Percentiles rank a stretch among this genome's conserved stretches.
Evolutionary conservation across 2,329 filamentous ascomycete species (phyloP).

Genomic region (Aureobasidium sp.): DNA sequence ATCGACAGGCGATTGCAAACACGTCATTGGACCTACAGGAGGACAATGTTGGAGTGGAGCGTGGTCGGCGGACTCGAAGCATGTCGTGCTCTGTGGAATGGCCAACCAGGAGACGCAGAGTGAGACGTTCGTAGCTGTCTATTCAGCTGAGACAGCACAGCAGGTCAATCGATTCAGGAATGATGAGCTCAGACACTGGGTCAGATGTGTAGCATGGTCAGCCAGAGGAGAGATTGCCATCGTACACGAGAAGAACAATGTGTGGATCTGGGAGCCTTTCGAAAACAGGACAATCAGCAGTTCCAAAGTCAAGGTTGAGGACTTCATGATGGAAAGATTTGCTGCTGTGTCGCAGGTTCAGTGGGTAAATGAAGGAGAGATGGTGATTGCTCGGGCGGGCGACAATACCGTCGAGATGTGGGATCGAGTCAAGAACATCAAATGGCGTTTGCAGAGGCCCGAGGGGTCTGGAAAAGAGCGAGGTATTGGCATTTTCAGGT

Average conservation of each 20-base stretch:
- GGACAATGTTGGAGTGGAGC: background rate
- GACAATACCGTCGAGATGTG: background rate
- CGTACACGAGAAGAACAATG: background rate
- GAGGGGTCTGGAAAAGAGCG: background rate
- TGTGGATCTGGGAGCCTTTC: conserved; percentile 5
- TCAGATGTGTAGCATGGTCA: background rate
- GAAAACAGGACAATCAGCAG: background rate
- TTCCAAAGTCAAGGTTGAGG: background rate
- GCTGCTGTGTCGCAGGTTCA: background rate
- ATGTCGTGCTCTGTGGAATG: background rate
- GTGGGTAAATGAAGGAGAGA: background rate
- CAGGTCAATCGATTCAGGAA: background rate
- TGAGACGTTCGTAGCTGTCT: background rate
- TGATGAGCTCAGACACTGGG: background rate
- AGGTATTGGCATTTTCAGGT: background rate
- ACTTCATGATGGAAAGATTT: background rate
- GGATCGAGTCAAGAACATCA: background rate
- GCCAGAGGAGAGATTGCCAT: background rate
- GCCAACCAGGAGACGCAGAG: background rate
- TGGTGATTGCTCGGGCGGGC: background rate
- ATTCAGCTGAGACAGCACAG: background rate
- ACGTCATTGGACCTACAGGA: background rate
- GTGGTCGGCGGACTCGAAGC: background rate
- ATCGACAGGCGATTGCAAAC: background rate
- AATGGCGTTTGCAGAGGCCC: background rate